These are phyloP conservation scores for Leucogyrophana mollusca DNA, from an alignment of 768 basidiomycete species.

Conservation along the genomic window DNA sequence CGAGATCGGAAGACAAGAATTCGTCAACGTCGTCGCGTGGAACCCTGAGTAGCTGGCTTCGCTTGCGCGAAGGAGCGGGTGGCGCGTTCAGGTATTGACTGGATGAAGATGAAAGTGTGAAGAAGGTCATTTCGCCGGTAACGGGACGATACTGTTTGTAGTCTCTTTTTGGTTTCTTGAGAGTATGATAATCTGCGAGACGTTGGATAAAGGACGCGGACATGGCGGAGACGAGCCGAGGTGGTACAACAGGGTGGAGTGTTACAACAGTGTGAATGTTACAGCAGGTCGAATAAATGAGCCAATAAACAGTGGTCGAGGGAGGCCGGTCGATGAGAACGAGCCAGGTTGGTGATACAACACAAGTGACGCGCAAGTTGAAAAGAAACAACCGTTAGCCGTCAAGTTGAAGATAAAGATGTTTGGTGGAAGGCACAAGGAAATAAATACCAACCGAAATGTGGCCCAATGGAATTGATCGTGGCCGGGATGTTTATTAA, in stretches of 20 bases:
- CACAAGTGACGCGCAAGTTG: constrained; percentile 3
- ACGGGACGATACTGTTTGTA: constrained; percentile 23
- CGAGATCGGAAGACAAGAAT: constrained; percentile 73
- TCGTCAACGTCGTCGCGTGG: constrained; percentile 58
- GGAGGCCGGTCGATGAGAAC: constrained; percentile 12
- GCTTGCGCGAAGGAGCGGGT: constrained; percentile 46
- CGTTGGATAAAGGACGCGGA: constrained; percentile 35
- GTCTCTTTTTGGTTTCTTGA: constrained; percentile 48
- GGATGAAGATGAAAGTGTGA: constrained; percentile 37
- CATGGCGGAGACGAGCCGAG: constrained; percentile 22
- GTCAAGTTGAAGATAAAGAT: not conserved
- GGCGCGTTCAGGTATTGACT: constrained; percentile 42
- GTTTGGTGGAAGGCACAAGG: not conserved
- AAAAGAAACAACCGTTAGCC: constrained; percentile 11
- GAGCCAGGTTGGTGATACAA: not conserved
- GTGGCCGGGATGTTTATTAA: constrained; percentile 15
- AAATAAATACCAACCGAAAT: constrained; percentile 29
- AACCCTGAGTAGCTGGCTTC: constrained; percentile 40
- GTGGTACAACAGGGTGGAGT: constrained; percentile 13
- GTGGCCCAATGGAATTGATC: constrained; percentile 19
- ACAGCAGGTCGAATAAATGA: constrained; percentile 19
- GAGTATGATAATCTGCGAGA: constrained; percentile 38
- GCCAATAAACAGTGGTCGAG: constrained; percentile 14
- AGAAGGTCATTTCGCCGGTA: constrained; percentile 54
- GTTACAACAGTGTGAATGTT: constrained; percentile 7